Percentiles rank a stretch among this genome's conserved stretches.
These are phyloP conservation scores for Epichloe bromicola DNA, from an alignment of 2,329 filamentous ascomycete species.

Conservation along the genomic window DNA sequence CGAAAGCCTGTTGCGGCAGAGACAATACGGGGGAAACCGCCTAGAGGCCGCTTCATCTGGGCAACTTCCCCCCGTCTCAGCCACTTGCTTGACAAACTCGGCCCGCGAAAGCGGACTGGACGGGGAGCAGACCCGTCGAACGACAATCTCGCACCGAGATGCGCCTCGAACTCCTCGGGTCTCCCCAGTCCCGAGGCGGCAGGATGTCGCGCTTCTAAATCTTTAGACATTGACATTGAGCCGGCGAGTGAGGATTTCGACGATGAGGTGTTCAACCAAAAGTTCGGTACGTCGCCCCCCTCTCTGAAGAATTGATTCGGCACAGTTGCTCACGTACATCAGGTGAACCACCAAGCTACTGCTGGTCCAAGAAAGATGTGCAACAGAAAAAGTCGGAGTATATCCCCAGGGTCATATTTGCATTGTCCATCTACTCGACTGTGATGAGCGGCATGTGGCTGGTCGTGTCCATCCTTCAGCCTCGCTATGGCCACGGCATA, in stretches of 20 bases:
- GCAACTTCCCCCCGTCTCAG: background rate
- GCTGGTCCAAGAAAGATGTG: conserved; percentile 20
- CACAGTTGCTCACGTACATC: background rate
- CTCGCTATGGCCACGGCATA: conserved; percentile 47
- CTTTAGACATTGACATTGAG: background rate
- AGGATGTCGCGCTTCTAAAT: background rate
- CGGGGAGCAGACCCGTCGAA: background rate
- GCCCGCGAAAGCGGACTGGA: background rate
- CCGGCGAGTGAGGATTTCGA: background rate
- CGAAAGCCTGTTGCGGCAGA: background rate
- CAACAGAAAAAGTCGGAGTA: conserved; percentile 25
- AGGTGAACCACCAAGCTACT: conserved; percentile 19
- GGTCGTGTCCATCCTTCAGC: conserved; percentile 45
- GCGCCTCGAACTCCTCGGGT: background rate
- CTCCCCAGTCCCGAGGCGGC: background rate
- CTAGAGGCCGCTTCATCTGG: background rate
- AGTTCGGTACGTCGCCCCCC: conserved; percentile 16
- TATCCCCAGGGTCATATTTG: conserved; percentile 34
- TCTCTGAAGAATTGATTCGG: too few species aligned
- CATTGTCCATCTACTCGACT: conserved; percentile 49
- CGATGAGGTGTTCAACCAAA: conserved; percentile 19
- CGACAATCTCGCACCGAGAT: background rate
- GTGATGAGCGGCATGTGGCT: conserved; percentile 54
- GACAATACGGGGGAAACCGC: background rate
- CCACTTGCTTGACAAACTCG: background rate